A percentile compares a stretch with the other conserved stretches of the same genome.
These are phyloP conservation scores for Guillardia theta DNA, from an alignment of 78 protist genomes.

Conservation along the genomic window DNA sequence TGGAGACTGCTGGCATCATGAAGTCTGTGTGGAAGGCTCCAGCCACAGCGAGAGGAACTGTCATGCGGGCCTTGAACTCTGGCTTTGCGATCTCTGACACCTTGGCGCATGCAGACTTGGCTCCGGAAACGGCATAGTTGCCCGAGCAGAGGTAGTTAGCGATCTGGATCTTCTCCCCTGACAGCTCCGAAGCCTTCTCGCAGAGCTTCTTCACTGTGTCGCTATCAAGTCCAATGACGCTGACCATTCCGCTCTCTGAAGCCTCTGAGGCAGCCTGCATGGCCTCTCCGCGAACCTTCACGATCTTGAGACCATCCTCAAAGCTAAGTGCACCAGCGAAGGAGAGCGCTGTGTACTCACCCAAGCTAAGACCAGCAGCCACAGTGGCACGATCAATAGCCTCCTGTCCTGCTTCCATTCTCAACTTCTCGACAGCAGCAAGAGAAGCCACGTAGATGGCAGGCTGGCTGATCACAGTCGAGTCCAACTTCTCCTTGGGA, in stretches of 20 bases:
- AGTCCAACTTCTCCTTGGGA: constrained; percentile 53
- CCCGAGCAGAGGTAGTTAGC: constrained; percentile 52
- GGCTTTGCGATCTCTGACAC: constrained; percentile 40
- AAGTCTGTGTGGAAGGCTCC: constrained; percentile 63
- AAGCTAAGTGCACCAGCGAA: constrained; percentile 58
- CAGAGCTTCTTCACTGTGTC: constrained; percentile 33
- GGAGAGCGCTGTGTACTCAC: constrained; percentile 56
- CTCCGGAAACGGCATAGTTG: constrained; percentile 58
- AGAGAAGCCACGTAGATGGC: constrained; percentile 49
- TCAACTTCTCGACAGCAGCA: constrained; percentile 53
- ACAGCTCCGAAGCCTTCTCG: constrained; percentile 6
- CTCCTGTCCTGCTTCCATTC: constrained; percentile 17
- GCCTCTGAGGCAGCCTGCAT: constrained; percentile 53
- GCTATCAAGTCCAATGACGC: constrained; percentile 41
- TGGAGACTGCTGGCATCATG: constrained; percentile 50
- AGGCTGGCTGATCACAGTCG: constrained; percentile 53
- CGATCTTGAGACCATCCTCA: constrained; percentile 44
- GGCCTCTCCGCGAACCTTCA: constrained; percentile 53
- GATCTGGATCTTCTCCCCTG: constrained; percentile 15
- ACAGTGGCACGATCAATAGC: background rate
- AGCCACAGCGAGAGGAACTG: constrained; percentile 51
- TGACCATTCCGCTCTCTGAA: constrained; percentile 31
- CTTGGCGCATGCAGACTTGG: constrained; percentile 37
- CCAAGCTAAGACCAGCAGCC: constrained; percentile 41
- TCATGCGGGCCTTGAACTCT: constrained; percentile 56